Conservation (phyloP, 2,329 filamentous ascomycete genomes). For the Beauveria asiatica region DNA sequence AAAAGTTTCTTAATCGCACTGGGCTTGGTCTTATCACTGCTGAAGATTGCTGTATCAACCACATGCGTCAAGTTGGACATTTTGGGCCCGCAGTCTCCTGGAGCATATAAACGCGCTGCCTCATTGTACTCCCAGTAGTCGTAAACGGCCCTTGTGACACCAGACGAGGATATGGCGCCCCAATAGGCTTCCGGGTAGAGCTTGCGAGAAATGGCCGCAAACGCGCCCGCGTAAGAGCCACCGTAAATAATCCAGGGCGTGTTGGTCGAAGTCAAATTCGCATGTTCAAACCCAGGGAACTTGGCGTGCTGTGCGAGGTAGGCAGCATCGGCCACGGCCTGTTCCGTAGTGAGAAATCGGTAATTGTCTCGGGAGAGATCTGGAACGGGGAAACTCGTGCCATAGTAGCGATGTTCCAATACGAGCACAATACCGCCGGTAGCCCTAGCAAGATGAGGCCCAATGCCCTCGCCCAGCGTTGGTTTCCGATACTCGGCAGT, state of each 20-base stretch:
- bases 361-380: constrained; percentile 61
- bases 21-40: constrained; percentile 20
- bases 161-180: constrained; percentile 72
- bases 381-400: constrained; percentile 58
- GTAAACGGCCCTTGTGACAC: constrained; percentile 67
- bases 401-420: constrained; percentile 84
- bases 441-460: constrained; percentile 59
- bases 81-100: constrained; percentile 52
- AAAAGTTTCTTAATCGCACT: constrained; percentile 37
- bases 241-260: constrained; percentile 74
- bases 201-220: constrained; percentile 67
- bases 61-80: constrained; percentile 50
- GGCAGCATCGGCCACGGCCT: constrained; percentile 70
- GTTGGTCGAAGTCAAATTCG: constrained; percentile 55
- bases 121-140: constrained; percentile 63
- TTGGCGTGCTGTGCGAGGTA: constrained; percentile 70
- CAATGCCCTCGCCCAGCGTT: constrained; percentile 69
- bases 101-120: constrained; percentile 39
- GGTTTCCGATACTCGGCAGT: constrained; percentile 51
- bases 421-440: constrained; percentile 70
- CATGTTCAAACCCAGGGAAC: constrained; percentile 60
- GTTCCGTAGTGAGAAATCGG: constrained; percentile 75
- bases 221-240: constrained; percentile 74
- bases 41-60: constrained; percentile 42
- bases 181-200: constrained; percentile 72